A percentile compares a stretch with the other conserved stretches of the same genome.
Evolutionary conservation across 345 rosid genomes (phyloP).

Genomic region (Microcos paniculata): DNA sequence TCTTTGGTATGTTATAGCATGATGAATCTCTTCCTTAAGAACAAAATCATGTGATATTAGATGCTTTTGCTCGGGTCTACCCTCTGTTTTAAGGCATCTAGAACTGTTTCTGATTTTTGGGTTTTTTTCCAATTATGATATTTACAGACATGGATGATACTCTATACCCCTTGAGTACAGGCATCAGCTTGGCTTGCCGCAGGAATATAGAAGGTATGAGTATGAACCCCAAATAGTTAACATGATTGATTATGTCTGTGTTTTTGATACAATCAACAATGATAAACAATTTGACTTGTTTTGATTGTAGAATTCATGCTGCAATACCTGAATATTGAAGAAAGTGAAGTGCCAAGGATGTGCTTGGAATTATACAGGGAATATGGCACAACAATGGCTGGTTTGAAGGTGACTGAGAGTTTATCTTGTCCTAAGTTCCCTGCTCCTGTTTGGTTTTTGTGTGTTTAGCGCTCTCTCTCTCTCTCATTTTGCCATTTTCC

Average conservation of each 20-base stretch:
- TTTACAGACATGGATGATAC: slow-evolving; percentile 88
- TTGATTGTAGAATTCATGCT: slow-evolving; percentile 67
- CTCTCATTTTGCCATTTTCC: too few relatives aligned
- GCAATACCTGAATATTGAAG: slow-evolving; percentile 62
- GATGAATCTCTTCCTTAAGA: not conserved
- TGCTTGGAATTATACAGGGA: slow-evolving; percentile 86
- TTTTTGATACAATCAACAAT: not conserved
- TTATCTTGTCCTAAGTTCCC: not conserved
- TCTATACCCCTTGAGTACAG: slow-evolving; percentile 69
- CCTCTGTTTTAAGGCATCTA: not conserved
- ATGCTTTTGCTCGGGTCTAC: not conserved
- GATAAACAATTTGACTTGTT: not conserved
- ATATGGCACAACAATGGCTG: slow-evolving; percentile 97
- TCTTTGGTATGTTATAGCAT: slow-evolving; percentile 57
- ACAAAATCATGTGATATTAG: not conserved
- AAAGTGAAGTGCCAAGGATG: slow-evolving; percentile 79
- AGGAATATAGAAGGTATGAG: slow-evolving; percentile 71
- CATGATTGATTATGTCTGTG: not conserved
- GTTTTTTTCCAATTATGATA: not conserved
- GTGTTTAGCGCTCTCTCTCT: not conserved
- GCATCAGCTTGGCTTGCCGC: slow-evolving; percentile 85
- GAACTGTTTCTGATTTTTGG: slow-evolving; percentile 10
- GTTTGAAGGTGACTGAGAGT: slow-evolving; percentile 56
- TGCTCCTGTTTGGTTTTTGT: not conserved
- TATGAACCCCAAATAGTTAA: not conserved